Evolutionary conservation across 129 eudicot species (phyloP), one percentile per base, ranked within the genome.

Genomic region (Rutidosis leptorrhynchoides): DNA sequence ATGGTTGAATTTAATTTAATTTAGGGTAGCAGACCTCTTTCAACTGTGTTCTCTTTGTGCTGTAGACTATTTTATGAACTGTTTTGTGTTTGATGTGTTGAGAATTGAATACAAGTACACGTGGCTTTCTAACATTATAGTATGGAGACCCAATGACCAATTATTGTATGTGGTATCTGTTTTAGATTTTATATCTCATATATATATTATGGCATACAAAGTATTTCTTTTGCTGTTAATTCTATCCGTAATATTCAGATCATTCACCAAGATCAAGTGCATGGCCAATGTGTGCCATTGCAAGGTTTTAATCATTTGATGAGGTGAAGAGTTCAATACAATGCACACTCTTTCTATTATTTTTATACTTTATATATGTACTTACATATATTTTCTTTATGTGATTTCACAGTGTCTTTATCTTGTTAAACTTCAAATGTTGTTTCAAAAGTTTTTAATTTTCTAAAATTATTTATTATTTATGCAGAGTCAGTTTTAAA

Each of bases 401-500:
- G 21, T 27, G 78, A 57, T 74, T 35, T 25, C 40, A 10, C 20
- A 24, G 37, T 29, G 22, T n/a, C n/a, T n/a, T n/a, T n/a, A n/a
- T 46, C 53, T 60, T 66, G n/a, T 57, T 69, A 25, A 68, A 52
- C 33, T 28, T 51, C 23, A 56, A 25, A 40, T 68, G 22, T 53
- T 8, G 35, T 55, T 68, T n/a, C n/a, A n/a, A n/a, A n/a, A n/a
- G n/a, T n/a, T n/a, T n/a, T n/a, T n/a, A n/a, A n/a, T n/a, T 2
- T 16, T 14, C 23, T 23, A 11, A 8, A 35, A 22, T 20, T 65
- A 16, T n/a, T 37, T 37, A 37, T n/a, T 65, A 58, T 60, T 16
- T 68, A 37, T 60, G 70, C 80, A 75, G 80, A 68, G 74, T 75
- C 80, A 75, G 69, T 53, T 51, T 54, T 40, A 69, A 57, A 67